A percentile compares a stretch with the other conserved stretches of the same genome.
Evolutionary conservation across 139 green algal species (phyloP).

Genomic region (Chlorella sp.): DNA sequence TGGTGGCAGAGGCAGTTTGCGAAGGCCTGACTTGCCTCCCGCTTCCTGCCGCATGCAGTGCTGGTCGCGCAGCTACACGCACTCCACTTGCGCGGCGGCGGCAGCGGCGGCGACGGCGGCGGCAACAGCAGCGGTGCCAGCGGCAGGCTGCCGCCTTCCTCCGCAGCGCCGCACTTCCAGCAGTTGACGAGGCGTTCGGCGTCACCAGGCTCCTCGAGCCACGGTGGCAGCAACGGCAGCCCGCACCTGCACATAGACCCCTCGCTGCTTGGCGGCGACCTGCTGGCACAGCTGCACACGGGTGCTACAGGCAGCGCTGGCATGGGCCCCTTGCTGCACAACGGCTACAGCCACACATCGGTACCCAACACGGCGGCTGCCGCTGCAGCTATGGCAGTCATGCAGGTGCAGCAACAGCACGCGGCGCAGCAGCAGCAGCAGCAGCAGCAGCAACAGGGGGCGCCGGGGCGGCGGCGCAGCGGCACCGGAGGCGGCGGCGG

Average conservation of each 20-base stretch:
- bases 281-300: conserved; percentile 6
- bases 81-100: not conserved
- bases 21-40: too few species aligned
- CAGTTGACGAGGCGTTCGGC: not conserved
- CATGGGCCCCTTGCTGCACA: not conserved
- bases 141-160: not conserved
- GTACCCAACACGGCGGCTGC: not conserved
- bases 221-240: not conserved
- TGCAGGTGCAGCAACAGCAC: conserved; percentile 9
- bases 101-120: not conserved
- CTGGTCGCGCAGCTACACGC: conserved; percentile 14
- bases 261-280: not conserved
- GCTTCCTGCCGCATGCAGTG: not conserved
- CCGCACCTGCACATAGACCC: not conserved
- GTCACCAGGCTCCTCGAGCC: not conserved
- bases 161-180: not conserved
- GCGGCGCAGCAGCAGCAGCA: not conserved
- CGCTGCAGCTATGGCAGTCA: not conserved
- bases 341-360: not conserved
- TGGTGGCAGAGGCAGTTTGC: too few species aligned
- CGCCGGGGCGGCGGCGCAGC: not conserved
- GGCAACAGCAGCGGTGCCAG: not conserved
- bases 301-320: not conserved
- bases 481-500: not conserved
- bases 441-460: not conserved